Evolutionary conservation across 305 asterid species (phyloP), one percentile per base, ranked within the genome.

Genomic region (Rubia tinctorum): DNA sequence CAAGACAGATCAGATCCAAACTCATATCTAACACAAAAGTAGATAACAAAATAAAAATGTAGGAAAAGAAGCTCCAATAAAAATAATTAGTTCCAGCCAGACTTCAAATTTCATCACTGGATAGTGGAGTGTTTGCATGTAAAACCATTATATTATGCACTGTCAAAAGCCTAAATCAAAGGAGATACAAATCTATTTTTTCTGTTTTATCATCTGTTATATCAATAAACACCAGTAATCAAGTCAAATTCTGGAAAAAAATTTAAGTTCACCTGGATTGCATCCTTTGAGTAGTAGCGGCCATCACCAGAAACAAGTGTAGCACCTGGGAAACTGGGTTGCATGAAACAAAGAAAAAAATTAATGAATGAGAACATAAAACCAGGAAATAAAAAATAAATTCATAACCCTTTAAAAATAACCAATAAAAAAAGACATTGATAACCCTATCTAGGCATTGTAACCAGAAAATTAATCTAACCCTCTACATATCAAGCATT

Each of bases 231-330:
- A 30, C 27, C 7, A 45, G n/a, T 45, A 14, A 47, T 14, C 5
- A 71, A 2, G 25, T 43, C 53, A 70, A 37, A 70, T 23, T 18
- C 55, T 7, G 25, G n/a, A n/a, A n/a, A n/a, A n/a, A 40, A 39
- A 42, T 15, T 63, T 51, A 70, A 69, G 1, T 59, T 37, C 75
- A 92, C 99, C 94, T 90, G 97, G 75, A 95, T 87, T 45, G 98
- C 97, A 77, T 95, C 97, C 89, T 90, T 90, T 14, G 99, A 95
- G 73, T 56, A 95, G 86, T 92, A 95, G 76, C 99, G 97, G 22
- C 99, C 99, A 84, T 95, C 99, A 80, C 99, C 99, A 73, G 98
- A 95, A 77, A 95, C 99, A 80, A 95, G 95, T 71, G 97, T 92
- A 73, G 96, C 98, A 76, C 96, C 97, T 92, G 86, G 39, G 64